Percentiles rank a stretch among this genome's conserved stretches.
phyloP scores from a whole-genome alignment of 163 green algal genomes.

The Coccomyxa subellipsoidea region DNA sequence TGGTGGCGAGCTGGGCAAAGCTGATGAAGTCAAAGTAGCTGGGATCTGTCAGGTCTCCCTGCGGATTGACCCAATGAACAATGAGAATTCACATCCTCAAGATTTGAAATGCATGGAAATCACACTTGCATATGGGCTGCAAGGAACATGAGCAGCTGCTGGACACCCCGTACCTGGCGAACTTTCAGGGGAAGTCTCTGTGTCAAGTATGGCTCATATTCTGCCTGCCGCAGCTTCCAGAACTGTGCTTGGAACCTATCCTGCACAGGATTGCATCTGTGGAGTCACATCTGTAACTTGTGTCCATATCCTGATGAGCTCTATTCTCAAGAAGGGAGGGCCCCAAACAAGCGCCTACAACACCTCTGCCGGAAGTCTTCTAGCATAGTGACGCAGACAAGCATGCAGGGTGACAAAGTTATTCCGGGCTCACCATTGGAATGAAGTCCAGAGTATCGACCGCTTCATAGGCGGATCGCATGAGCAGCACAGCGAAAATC shows the following conservation, averaged over 20 bases:
- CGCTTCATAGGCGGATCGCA: constrained; percentile 73
- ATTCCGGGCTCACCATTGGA: constrained; percentile 53
- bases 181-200: neutral
- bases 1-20: constrained; percentile 61
- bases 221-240: constrained; percentile 72
- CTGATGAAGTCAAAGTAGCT: constrained; percentile 90
- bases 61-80: too few relatives aligned
- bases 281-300: too few relatives aligned
- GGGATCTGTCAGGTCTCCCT: constrained; percentile 67
- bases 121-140: too few relatives aligned
- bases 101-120: too few relatives aligned
- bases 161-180: neutral
- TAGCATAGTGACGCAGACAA: too few relatives aligned
- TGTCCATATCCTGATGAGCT: too few relatives aligned
- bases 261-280: neutral
- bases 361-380: too few relatives aligned
- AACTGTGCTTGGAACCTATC: constrained; percentile 58
- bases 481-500: constrained; percentile 82
- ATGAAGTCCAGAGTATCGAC: constrained; percentile 78
- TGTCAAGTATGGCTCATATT: constrained; percentile 54
- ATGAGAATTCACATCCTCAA: too few relatives aligned
- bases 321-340: too few relatives aligned
- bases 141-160: too few relatives aligned
- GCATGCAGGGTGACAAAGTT: too few relatives aligned
- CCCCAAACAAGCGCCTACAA: too few relatives aligned